Conservation (phyloP, 1,284 basidiomycete genomes). For the Filobasidium uniguttulatum region DNA sequence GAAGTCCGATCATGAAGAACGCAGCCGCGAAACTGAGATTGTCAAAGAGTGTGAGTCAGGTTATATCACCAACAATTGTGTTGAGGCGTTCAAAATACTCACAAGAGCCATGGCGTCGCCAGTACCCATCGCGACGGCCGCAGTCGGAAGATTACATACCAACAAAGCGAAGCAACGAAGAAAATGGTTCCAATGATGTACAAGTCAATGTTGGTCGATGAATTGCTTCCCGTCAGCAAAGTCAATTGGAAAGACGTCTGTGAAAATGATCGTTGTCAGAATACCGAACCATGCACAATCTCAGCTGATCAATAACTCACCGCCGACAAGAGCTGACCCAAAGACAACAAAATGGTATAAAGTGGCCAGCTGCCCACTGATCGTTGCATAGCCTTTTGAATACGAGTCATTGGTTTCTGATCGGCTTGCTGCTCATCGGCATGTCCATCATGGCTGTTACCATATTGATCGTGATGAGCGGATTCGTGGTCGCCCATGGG, state of each 20-base stretch:
- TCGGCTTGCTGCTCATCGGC: conserved; percentile 42
- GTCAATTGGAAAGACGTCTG: conserved; percentile 87
- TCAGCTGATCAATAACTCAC: conserved; percentile 1
- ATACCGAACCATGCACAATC: too few relatives aligned
- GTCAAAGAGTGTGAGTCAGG: conserved; percentile 2
- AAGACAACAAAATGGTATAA: conserved; percentile 72
- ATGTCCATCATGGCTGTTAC: conserved; percentile 24
- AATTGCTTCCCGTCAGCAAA: conserved; percentile 68
- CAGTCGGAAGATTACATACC: conserved; percentile 79
- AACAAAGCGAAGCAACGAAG: conserved; percentile 65
- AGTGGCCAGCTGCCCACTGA: conserved; percentile 71
- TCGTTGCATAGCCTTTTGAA: conserved; percentile 66
- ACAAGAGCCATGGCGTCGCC: conserved; percentile 68
- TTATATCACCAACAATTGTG: background rate
- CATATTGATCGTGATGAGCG: conserved; percentile 17
- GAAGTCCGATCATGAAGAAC: conserved; percentile 78
- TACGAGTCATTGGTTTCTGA: conserved; percentile 53
- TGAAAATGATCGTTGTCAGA: conserved; percentile 40
- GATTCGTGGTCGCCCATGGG: conserved; percentile 34
- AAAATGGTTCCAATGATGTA: conserved; percentile 78
- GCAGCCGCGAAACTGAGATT: conserved; percentile 53
- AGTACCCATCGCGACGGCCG: conserved; percentile 77
- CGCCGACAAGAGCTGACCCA: conserved; percentile 53
- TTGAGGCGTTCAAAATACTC: conserved; percentile 13
- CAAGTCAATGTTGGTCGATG: conserved; percentile 63